Evolutionary conservation across 345 rosid species (phyloP).

Genomic region (Hevea brasiliensis): DNA sequence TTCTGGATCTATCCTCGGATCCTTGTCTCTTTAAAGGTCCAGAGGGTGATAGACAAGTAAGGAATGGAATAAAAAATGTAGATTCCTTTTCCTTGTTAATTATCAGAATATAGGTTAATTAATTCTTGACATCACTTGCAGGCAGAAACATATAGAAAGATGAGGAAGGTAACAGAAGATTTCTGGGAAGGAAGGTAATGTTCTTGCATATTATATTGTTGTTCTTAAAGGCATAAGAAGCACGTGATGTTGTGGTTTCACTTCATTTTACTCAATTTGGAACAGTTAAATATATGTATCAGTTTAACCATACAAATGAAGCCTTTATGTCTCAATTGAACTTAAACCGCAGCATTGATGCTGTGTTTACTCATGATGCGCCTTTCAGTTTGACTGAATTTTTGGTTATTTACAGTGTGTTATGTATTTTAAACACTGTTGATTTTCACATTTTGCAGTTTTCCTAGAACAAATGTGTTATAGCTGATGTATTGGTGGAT

Average conservation of each 20-base stretch:
- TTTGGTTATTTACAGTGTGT: background rate
- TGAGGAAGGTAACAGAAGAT: conserved; percentile 75
- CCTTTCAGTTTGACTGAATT: background rate
- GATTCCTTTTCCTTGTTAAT: background rate
- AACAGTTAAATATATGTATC: no score
- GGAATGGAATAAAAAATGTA: conserved; percentile 8
- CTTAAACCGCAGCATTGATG: background rate
- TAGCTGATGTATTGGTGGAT: conserved; percentile 88
- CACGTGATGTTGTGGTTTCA: background rate
- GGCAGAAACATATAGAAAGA: conserved; percentile 89
- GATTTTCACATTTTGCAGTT: conserved; percentile 47
- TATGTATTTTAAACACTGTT: background rate
- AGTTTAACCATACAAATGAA: background rate
- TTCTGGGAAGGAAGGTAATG: conserved; percentile 88
- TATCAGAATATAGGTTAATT: conserved; percentile 4
- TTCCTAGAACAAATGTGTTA: conserved; percentile 80
- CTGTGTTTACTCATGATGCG: background rate
- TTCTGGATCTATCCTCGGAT: conserved; percentile 79
- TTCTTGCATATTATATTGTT: background rate
- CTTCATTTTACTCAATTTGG: background rate
- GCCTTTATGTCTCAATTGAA: background rate
- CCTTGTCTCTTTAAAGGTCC: conserved; percentile 88
- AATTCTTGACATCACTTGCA: conserved; percentile 37
- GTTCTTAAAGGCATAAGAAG: no score
- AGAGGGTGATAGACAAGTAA: conserved; percentile 87